Evolutionary conservation across 1,284 basidiomycete species (phyloP).

Genomic region (Caloboletus firmus): DNA sequence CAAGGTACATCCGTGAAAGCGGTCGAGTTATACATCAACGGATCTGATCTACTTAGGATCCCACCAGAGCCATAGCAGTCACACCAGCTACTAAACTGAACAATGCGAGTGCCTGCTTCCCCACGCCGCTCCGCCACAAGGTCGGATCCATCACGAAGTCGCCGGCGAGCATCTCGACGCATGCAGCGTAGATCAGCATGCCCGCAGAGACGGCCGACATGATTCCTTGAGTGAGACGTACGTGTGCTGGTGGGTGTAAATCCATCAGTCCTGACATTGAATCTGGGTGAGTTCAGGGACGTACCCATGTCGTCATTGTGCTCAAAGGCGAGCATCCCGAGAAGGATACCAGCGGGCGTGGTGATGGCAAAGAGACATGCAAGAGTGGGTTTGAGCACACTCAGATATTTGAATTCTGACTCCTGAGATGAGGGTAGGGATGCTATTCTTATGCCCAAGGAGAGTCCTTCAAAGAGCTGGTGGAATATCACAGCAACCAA

Average conservation of each 20-base stretch:
- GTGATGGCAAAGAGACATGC: constrained; percentile 68
- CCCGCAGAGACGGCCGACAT: constrained; percentile 78
- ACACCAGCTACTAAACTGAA: constrained; percentile 56
- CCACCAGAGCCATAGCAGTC: constrained; percentile 48
- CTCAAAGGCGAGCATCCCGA: constrained; percentile 53
- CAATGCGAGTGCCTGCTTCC: constrained; percentile 54
- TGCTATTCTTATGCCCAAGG: constrained; percentile 74
- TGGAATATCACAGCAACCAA: constrained; percentile 75
- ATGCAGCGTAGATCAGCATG: constrained; percentile 75
- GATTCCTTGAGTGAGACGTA: constrained; percentile 61
- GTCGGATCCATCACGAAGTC: constrained; percentile 71
- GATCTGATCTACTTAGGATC: constrained; percentile 15
- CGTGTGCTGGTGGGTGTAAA: constrained; percentile 36
- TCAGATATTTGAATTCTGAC: constrained; percentile 19
- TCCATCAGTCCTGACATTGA: not conserved
- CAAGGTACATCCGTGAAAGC: not conserved
- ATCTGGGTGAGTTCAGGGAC: constrained; percentile 3
- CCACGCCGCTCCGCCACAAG: constrained; percentile 41
- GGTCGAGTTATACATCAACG: not conserved
- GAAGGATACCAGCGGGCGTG: constrained; percentile 62
- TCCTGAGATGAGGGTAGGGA: constrained; percentile 48
- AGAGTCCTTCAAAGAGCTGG: constrained; percentile 78
- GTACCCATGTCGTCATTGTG: constrained; percentile 33
- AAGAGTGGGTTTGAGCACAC: constrained; percentile 51
- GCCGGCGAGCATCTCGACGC: constrained; percentile 78